Evolutionary conservation across 2,329 filamentous ascomycete genomes (phyloP), one percentile per base, ranked within the genome.

Genomic region (Colletotrichum navitas): DNA sequence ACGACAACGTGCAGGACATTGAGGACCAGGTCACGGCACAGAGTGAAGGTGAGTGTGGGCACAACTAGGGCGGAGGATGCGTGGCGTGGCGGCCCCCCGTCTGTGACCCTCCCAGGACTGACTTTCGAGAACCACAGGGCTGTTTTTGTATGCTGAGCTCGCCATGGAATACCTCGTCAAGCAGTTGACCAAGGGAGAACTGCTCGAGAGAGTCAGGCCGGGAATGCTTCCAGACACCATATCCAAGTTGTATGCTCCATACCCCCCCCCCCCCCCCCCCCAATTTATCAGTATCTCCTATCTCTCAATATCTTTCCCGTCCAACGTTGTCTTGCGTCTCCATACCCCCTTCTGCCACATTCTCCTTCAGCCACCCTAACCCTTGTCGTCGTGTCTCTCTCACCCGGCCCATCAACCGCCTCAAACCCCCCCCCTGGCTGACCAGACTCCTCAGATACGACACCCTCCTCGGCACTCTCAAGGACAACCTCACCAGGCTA

Each of bases 131-230:
- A 11, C 8, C 16, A 2, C 10, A 81, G 76, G 79, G 1, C 78
- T 80, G 67, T 81, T 82, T 59, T 73, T 82, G 3, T 81, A 77
- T 47, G 80, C 77, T 1, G 70, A 71, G 18, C 76, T 82, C 1
- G 76, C 77, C 2, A 75, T 78, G n/a, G 74, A 80, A 0, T 76
- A 79, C 32, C 64, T 81, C 21, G n/a, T 74, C 5, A 58, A 62
- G 1, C 77, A 78, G 63, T 65, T 70, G 2, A 79, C 70, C 0
- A 68, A 73, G 4, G 51, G 29, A 1, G 66, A 72, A 7, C 54
- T 81, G 2, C 26, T 74, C 10, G 34, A 68, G 0, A 76, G 80
- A 34, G 54, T 79, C 49, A 56, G 73, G 10, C 60, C 60, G 1
- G 65, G 63, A 0, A 71, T 66, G 16, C 72, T 76, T 26, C 75